A percentile compares a stretch with the other conserved stretches of the same genome.
Evolutionary conservation across 805 yeast genomes (phyloP).

Genomic region (Ogataea methanolica): DNA sequence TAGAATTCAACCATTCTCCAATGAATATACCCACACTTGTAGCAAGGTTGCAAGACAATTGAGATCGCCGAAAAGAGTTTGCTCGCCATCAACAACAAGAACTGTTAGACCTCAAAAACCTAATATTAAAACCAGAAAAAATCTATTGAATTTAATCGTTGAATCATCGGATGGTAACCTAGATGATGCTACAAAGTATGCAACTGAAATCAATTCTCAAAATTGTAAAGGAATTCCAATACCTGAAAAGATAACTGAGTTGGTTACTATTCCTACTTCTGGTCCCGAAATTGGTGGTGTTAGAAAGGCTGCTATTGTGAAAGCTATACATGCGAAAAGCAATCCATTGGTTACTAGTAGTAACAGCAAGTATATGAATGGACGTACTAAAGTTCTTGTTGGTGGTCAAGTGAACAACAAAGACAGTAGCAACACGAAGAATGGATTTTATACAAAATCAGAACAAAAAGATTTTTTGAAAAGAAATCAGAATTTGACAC

Average conservation of each 20-base stretch:
- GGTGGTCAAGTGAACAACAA: too few relatives aligned
- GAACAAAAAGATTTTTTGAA: constrained; percentile 23
- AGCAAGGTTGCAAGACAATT: not conserved
- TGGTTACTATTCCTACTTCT: constrained; percentile 53
- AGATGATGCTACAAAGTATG: constrained; percentile 63
- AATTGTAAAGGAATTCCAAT: constrained; percentile 59
- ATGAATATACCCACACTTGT: not conserved
- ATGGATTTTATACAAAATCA: constrained; percentile 28
- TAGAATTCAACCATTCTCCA: not conserved
- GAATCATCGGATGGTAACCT: constrained; percentile 58
- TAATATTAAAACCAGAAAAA: constrained; percentile 25
- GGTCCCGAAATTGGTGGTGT: constrained; percentile 29
- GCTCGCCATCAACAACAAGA: constrained; percentile 35
- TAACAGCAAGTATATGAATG: not conserved
- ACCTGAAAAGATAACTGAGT: constrained; percentile 52
- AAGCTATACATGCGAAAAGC: constrained; percentile 27
- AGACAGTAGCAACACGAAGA: not conserved
- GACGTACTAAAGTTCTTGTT: too few relatives aligned
- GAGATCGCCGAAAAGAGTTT: constrained; percentile 37
- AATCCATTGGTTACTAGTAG: constrained; percentile 1
- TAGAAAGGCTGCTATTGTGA: constrained; percentile 32
- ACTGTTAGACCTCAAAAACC: constrained; percentile 29
- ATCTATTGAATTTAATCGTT: constrained; percentile 45
- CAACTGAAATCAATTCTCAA: constrained; percentile 61
- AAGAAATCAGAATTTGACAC: constrained; percentile 5